These are phyloP conservation scores for Aspergillus sojae DNA, from an alignment of 2,329 filamentous ascomycete species.

Conservation along the genomic window DNA sequence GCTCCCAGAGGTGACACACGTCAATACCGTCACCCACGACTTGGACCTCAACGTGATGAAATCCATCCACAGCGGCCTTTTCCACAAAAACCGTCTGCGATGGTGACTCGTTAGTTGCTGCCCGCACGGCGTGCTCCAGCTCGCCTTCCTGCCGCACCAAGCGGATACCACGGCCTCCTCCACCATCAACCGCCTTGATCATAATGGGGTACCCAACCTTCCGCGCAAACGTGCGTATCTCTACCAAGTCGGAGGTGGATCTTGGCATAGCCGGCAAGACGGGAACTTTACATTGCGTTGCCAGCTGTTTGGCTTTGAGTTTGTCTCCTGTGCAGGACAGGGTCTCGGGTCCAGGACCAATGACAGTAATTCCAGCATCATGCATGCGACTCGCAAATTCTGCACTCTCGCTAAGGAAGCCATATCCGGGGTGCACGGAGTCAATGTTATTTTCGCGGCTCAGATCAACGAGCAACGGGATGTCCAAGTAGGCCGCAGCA, in stretches of 20 bases:
- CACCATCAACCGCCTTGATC: constrained; percentile 67
- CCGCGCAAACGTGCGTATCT: constrained; percentile 61
- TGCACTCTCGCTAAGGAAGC: constrained; percentile 62
- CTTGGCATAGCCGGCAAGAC: constrained; percentile 52
- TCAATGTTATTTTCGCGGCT: constrained; percentile 56
- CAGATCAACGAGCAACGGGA: constrained; percentile 51
- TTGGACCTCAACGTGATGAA: constrained; percentile 64
- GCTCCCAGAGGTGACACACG: constrained; percentile 60
- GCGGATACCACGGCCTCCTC: constrained; percentile 63
- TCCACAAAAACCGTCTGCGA: constrained; percentile 61
- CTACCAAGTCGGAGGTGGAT: constrained; percentile 47
- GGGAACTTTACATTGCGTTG: constrained; percentile 55
- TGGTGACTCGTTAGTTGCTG: constrained; percentile 61
- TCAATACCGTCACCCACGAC: constrained; percentile 59
- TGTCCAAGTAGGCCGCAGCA: constrained; percentile 57
- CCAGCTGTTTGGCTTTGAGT: constrained; percentile 55
- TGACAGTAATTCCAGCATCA: constrained; percentile 51
- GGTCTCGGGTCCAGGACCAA: constrained; percentile 62
- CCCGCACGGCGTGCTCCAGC: constrained; percentile 50
- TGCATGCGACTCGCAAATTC: constrained; percentile 54
- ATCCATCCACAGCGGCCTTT: constrained; percentile 64
- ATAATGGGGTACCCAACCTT: constrained; percentile 58
- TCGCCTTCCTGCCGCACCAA: constrained; percentile 50
- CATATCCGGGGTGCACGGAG: constrained; percentile 62
- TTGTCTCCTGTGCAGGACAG: constrained; percentile 61